Conservation (phyloP, 2,329 filamentous ascomycete genomes). For the Leptographium procerum region DNA sequence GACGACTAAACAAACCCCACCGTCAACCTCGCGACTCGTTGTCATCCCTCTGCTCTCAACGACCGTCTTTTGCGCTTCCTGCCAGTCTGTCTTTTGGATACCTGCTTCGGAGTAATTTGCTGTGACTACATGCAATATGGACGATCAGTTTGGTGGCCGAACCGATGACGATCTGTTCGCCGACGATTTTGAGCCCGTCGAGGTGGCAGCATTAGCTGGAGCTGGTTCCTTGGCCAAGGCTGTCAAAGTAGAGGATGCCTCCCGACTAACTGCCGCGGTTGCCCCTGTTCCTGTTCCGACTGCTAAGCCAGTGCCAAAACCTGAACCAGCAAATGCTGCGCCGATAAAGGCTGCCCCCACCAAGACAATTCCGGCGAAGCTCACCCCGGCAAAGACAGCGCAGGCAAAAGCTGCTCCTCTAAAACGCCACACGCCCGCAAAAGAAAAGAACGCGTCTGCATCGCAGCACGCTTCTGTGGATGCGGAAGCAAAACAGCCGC, state of each 20-base stretch:
- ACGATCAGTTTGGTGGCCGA: constrained; percentile 48
- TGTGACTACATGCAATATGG: constrained; percentile 27
- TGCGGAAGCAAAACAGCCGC: not conserved
- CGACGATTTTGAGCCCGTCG: constrained; percentile 49
- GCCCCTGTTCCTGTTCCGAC: not conserved
- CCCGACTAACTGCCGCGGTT: not conserved
- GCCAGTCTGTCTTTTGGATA: not conserved
- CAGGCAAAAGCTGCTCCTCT: not conserved
- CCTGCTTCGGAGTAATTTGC: not conserved
- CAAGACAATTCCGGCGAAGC: not conserved
- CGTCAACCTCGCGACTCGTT: not conserved
- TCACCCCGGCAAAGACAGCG: not conserved
- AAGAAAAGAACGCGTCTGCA: not conserved
- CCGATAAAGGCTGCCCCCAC: not conserved
- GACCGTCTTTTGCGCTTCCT: not conserved
- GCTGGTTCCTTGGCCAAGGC: not conserved
- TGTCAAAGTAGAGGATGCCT: not conserved
- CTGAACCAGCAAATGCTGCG: not conserved
- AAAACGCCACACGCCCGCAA: not conserved
- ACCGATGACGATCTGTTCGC: constrained; percentile 53
- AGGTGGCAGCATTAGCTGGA: constrained; percentile 13
- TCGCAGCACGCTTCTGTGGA: not conserved
- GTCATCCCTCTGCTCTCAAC: not conserved
- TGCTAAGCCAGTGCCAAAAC: not conserved
- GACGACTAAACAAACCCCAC: not conserved